Conservation (phyloP, 768 basidiomycete species). For the Naganishia kalamii region DNA sequence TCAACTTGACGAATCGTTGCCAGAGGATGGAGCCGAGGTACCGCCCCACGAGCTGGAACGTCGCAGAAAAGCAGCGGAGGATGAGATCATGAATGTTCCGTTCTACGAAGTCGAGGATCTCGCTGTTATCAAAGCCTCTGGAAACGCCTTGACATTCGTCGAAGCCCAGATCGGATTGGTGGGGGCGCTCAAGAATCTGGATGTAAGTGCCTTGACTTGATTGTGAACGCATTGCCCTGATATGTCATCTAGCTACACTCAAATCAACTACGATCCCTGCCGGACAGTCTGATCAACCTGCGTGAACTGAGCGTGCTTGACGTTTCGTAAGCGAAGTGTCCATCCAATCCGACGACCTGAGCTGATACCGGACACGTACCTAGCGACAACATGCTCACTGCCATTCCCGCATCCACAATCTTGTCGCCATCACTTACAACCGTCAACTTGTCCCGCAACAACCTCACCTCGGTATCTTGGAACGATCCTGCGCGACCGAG, state of each 20-base stretch:
- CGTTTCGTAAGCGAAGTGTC: conserved; percentile 31
- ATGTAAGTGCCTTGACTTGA: conserved; percentile 28
- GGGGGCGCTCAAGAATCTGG: conserved; percentile 36
- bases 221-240: not conserved
- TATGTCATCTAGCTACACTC: conserved; percentile 25
- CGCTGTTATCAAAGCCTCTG: conserved; percentile 28
- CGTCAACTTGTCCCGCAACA: conserved; percentile 41
- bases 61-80: not conserved
- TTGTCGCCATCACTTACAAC: conserved; percentile 36
- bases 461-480: conserved; percentile 30
- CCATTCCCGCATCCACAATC: conserved; percentile 34
- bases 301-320: conserved; percentile 35
- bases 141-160: conserved; percentile 30
- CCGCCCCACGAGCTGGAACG: conserved; percentile 12
- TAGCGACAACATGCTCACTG: conserved; percentile 33
- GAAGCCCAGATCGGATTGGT: conserved; percentile 42
- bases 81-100: conserved; percentile 21
- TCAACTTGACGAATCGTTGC: not conserved
- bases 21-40: not conserved
- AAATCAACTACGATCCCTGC: conserved; percentile 33
- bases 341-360: not conserved
- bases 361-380: not conserved
- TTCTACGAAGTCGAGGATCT: conserved; percentile 42
- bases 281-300: conserved; percentile 38
- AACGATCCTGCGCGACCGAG: conserved; percentile 33